Evolutionary conservation across 2,329 filamentous ascomycete species (phyloP).

Genomic region (Aschersonia sp.): DNA sequence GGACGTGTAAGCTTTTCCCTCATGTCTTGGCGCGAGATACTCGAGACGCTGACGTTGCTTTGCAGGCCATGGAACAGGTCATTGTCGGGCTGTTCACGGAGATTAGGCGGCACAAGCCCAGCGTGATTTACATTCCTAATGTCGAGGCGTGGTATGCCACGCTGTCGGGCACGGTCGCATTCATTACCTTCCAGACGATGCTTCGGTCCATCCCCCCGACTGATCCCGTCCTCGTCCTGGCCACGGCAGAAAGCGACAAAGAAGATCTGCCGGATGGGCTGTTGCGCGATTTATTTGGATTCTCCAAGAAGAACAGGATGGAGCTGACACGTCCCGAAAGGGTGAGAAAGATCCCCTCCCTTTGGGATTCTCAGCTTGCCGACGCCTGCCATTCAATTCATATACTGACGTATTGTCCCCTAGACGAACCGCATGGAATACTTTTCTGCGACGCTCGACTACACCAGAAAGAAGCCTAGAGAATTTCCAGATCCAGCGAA

Average conservation of each 20-base stretch:
- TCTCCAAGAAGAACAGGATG: constrained; percentile 64
- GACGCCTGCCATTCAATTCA: too few relatives aligned
- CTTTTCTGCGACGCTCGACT: constrained; percentile 59
- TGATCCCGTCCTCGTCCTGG: constrained; percentile 77
- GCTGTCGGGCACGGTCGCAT: constrained; percentile 45
- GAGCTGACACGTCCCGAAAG: constrained; percentile 51
- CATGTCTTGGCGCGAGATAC: background rate
- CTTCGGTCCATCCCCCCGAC: constrained; percentile 73
- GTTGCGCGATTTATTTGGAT: constrained; percentile 70
- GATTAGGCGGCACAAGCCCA: constrained; percentile 86
- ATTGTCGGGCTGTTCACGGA: constrained; percentile 85
- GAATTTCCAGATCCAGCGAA: constrained; percentile 81
- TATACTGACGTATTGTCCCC: background rate
- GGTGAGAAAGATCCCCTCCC: constrained; percentile 25
- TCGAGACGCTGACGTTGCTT: background rate
- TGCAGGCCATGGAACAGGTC: constrained; percentile 63
- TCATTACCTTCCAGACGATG: constrained; percentile 73
- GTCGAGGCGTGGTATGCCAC: constrained; percentile 74
- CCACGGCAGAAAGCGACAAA: constrained; percentile 60
- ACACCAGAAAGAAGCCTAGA: constrained; percentile 62
- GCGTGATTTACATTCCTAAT: constrained; percentile 86
- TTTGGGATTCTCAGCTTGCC: background rate
- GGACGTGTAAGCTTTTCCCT: constrained; percentile 44
- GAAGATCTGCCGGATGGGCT: constrained; percentile 47
- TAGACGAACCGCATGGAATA: constrained; percentile 58